A percentile compares a stretch with the other conserved stretches of the same genome.
These are phyloP conservation scores for Rhizophora mangle DNA, from an alignment of 345 rosid genomes.

Conservation along the genomic window DNA sequence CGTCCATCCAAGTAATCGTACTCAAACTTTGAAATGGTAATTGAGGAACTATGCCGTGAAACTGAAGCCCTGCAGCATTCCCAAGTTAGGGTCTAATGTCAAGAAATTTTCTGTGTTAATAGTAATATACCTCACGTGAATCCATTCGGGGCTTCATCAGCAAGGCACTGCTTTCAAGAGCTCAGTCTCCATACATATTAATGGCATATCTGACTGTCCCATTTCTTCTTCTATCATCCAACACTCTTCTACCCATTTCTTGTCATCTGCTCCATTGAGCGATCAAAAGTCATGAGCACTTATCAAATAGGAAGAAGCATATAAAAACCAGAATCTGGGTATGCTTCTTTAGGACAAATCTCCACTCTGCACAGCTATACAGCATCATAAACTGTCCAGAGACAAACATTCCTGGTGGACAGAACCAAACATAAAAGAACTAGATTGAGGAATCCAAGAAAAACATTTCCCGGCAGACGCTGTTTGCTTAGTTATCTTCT, in stretches of 20 bases:
- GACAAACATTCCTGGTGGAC: background rate
- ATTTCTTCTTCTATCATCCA: slow-evolving; percentile 38
- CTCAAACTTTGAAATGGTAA: slow-evolving; percentile 72
- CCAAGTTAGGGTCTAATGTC: slow-evolving; percentile 12
- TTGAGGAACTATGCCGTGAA: slow-evolving; percentile 37
- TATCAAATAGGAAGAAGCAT: background rate
- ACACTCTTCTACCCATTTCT: slow-evolving; percentile 40
- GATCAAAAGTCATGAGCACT: background rate
- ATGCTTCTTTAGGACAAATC: background rate
- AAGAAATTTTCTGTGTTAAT: background rate
- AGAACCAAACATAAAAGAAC: background rate
- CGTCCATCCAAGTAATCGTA: slow-evolving; percentile 68
- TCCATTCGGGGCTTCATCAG: slow-evolving; percentile 35
- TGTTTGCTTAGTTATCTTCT: background rate
- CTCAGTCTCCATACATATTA: slow-evolving; percentile 45
- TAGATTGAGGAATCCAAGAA: slow-evolving; percentile 11
- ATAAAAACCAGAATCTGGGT: background rate
- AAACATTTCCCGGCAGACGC: background rate
- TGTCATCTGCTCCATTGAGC: slow-evolving; percentile 5
- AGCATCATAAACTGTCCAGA: background rate
- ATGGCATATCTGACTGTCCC: slow-evolving; percentile 68
- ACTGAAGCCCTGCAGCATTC: slow-evolving; percentile 49
- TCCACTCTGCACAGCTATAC: background rate
- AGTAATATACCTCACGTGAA: slow-evolving; percentile 46
- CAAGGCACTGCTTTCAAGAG: slow-evolving; percentile 36